Conservation (phyloP, 768 basidiomycete genomes). For the Boletus tylopilopsis region DNA sequence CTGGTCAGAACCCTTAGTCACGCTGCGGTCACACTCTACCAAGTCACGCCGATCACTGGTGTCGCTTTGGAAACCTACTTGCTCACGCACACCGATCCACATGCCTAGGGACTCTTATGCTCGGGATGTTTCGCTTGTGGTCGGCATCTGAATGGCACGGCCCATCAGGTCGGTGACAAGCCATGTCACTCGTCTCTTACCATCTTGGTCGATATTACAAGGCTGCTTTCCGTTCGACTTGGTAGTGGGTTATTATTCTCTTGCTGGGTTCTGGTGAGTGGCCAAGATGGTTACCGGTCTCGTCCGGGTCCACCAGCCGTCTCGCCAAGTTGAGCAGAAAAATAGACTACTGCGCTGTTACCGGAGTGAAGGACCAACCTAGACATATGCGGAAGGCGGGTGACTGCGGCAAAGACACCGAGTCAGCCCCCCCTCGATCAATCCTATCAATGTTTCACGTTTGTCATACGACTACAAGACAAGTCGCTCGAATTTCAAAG, state of each 20-base stretch:
- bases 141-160: neutral
- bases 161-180: too few species aligned
- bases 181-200: neutral
- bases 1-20: too few species aligned
- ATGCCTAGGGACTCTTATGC: neutral
- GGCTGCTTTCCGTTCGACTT: neutral
- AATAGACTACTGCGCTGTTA: conserved; percentile 32
- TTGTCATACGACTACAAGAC: conserved; percentile 22
- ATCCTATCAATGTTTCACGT: conserved; percentile 40
- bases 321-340: conserved; percentile 9
- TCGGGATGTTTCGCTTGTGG: neutral
- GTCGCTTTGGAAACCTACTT: too few species aligned
- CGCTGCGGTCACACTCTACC: too few species aligned
- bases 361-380: conserved; percentile 37
- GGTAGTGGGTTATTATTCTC: neutral
- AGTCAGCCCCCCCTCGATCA: conserved; percentile 40
- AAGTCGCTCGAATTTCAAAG: conserved; percentile 7
- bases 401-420: conserved; percentile 22
- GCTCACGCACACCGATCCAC: neutral
- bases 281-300: conserved; percentile 5
- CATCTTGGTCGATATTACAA: too few species aligned
- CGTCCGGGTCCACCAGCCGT: neutral
- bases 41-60: too few species aligned
- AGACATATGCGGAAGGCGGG: conserved; percentile 33
- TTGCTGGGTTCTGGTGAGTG: neutral